Base-by-base conservation (phyloP, 75 land plant species). In the Pinus taeda region DNA sequence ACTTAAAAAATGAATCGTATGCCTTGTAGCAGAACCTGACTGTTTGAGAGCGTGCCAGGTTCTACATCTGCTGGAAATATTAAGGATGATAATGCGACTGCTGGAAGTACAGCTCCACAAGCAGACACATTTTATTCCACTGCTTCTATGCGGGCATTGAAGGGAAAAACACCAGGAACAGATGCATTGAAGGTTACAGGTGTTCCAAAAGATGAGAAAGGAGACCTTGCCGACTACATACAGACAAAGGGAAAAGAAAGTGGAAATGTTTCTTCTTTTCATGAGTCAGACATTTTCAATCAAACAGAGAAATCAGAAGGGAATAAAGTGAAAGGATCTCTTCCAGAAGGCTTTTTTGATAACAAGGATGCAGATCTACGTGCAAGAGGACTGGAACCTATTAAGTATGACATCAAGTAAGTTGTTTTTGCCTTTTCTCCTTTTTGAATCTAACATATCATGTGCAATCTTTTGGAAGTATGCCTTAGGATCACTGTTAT, bases 281-380 rank as follows among this genome's bases (percentile, higher is more conserved):
- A 57, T 45, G 45, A 1, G 4, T 42, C 20, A 58, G 73, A 81
- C 15, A 36, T 11, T 82, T 59, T 74, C 74, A 55, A 64, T 24
- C 74, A 39, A 49, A 45, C 18, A 17, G 61, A 29, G 42, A 70
- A 24, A 42, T 37, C 75, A 74, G 87, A 80, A 64, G 60, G 57
- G n/a, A 84, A 82, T 71, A 79, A 78, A 78, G 60, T 29, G 22
- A 84, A 80, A 60, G 89, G 88, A 37, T 75, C 85, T 21, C 81
- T 94, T 49, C 98, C 98, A 21, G 91, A 89, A 83, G 96, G 94
- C 22, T 96, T 96, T 78, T 96, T 94, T 81, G 95, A 93, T 70
- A 90, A 87, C 78, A 91, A 90, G 45, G 99, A 94, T 63, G 95
- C 95, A 78, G 99, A 96, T 77, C 78, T 90, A 37, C 89, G 92